These are phyloP conservation scores for Eucalyptus guilfoylei DNA, from an alignment of 345 rosid species.

Conservation along the genomic window DNA sequence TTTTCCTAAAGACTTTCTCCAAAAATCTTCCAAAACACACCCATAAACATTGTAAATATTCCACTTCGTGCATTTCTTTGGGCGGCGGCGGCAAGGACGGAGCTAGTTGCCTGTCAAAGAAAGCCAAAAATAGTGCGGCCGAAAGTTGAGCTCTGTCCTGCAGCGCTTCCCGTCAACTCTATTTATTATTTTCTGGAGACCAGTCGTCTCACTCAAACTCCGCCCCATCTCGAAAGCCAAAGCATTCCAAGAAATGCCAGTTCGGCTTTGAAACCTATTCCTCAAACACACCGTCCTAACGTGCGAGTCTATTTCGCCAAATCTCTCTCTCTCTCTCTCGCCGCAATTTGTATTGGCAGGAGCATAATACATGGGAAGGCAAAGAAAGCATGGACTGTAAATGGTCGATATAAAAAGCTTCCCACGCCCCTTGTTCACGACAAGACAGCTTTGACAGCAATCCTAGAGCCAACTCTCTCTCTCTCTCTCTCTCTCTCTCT, in stretches of 20 bases:
- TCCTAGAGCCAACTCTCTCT: not conserved
- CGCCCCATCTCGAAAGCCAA: not conserved
- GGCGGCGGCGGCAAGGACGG: not conserved
- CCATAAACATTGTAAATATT: not conserved
- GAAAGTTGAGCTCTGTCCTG: not conserved
- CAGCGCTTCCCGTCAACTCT: not conserved
- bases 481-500: not conserved
- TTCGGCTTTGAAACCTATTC: not conserved
- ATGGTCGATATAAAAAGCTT: not conserved
- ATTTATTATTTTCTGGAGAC: not conserved
- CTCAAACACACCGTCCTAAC: not conserved
- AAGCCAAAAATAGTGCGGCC: not conserved
- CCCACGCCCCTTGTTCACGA: not conserved
- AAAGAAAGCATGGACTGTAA: not conserved
- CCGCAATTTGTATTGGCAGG: not conserved
- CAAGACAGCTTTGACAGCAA: not conserved
- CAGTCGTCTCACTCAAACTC: not conserved
- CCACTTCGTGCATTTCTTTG: not conserved
- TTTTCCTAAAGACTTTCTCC: too few relatives aligned
- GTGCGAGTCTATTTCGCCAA: not conserved
- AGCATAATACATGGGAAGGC: not conserved
- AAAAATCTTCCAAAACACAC: too few relatives aligned
- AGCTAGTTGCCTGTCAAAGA: not conserved
- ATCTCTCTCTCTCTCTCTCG: not conserved
- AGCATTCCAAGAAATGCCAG: not conserved